phyloP scores from a whole-genome alignment of 768 basidiomycete genomes.

The Rhodotorula kratochvilovae region DNA sequence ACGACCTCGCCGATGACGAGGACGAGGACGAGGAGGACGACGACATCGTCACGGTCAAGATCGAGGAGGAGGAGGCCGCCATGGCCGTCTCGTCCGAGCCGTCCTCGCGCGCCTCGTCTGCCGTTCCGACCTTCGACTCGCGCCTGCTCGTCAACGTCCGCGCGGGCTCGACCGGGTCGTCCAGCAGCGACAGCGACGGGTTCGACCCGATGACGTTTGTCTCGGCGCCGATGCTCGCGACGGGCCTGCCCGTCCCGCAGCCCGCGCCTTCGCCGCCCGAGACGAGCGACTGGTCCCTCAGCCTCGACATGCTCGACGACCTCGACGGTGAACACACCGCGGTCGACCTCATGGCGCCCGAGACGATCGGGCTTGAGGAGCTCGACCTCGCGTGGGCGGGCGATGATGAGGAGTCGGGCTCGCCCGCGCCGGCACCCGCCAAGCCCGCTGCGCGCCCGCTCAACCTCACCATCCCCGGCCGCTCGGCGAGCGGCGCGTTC shows the following conservation, averaged over 20 bases:
- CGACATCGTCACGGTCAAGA: conserved; percentile 19
- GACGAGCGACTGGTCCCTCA: conserved; percentile 30
- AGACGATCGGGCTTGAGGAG: conserved; percentile 33
- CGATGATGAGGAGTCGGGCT: conserved; percentile 5
- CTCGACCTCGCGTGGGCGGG: conserved; percentile 38
- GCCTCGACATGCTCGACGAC: conserved; percentile 36
- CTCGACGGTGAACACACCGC: conserved; percentile 28
- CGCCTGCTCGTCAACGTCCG: conserved; percentile 14
- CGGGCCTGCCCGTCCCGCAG: conserved; percentile 36
- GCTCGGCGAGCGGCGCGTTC: conserved; percentile 1
- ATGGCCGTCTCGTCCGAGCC: conserved; percentile 17
- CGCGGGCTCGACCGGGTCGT: conserved; percentile 17
- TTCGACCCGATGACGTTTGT: conserved; percentile 36
- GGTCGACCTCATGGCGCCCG: conserved; percentile 33
- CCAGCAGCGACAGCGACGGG: conserved; percentile 23
- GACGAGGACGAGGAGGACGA: conserved; percentile 28
- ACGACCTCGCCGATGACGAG: conserved; percentile 25
- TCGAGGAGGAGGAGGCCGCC: conserved; percentile 11
- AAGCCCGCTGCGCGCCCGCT: not conserved
- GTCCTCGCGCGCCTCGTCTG: conserved; percentile 27
- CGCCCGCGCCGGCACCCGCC: not conserved
- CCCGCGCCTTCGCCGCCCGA: conserved; percentile 33
- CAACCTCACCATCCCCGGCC: not conserved
- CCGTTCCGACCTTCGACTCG: conserved; percentile 19
- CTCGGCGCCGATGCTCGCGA: conserved; percentile 27